Conservation (phyloP, 2,329 filamentous ascomycete genomes). For the Myriosclerotinia scirpicola region DNA sequence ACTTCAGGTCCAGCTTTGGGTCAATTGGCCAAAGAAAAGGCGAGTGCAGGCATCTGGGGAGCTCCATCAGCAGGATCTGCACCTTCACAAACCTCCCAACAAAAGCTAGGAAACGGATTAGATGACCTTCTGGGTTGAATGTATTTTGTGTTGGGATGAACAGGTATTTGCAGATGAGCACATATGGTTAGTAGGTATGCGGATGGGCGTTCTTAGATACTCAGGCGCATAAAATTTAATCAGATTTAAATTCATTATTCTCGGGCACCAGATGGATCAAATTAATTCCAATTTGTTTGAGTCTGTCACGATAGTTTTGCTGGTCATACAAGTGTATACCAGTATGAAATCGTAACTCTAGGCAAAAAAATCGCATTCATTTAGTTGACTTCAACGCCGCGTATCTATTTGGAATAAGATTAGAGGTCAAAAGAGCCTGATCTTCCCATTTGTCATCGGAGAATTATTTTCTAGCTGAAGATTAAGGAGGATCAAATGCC, state of each 20-base stretch:
- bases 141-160: not conserved
- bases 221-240: constrained; percentile 16
- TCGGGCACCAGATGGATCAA: not conserved
- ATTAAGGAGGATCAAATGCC: constrained; percentile 3
- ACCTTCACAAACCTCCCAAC: constrained; percentile 35
- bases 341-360: not conserved
- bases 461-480: constrained; percentile 11
- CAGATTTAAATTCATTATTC: not conserved
- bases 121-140: constrained; percentile 49
- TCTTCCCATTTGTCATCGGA: not conserved
- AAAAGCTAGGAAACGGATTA: constrained; percentile 42
- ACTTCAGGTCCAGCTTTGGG: constrained; percentile 77
- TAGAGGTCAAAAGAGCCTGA: not conserved
- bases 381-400: not conserved
- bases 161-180: constrained; percentile 3
- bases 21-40: constrained; percentile 97
- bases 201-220: constrained; percentile 21
- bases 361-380: not conserved
- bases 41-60: constrained; percentile 91
- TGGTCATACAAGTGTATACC: constrained; percentile 1
- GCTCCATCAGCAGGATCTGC: constrained; percentile 51
- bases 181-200: constrained; percentile 13
- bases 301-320: not conserved
- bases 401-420: not conserved
- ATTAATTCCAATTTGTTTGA: not conserved